Conservation (phyloP, 305 asterid genomes). For the Fraxinus xanthoxyloides region DNA sequence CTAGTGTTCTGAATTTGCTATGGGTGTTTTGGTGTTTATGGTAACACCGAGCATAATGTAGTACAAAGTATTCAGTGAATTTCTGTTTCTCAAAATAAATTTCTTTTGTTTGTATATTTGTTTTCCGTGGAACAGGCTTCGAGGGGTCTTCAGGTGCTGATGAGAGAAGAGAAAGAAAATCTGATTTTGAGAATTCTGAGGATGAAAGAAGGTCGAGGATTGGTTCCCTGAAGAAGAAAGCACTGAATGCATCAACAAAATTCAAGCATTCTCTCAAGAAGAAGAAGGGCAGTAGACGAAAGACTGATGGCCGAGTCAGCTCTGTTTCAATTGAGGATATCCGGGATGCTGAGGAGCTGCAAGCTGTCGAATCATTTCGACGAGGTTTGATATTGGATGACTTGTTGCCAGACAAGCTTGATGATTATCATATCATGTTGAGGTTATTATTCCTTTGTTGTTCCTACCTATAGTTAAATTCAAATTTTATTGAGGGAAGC, state of each 20-base stretch:
- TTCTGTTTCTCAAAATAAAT: background rate
- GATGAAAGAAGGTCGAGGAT: conserved; percentile 92
- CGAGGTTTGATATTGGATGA: conserved; percentile 86
- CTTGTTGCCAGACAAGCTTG: conserved; percentile 72
- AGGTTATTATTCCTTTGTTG: conserved; percentile 44
- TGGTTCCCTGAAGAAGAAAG: conserved; percentile 89
- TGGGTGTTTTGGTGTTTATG: background rate
- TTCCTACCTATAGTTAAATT: conserved; percentile 16
- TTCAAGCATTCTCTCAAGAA: conserved; percentile 97
- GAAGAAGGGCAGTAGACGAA: conserved; percentile 75
- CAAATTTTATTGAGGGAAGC: conserved; percentile 11
- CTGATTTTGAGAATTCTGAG: conserved; percentile 94
- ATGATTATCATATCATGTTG: conserved; percentile 90
- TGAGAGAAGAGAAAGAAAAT: conserved; percentile 86
- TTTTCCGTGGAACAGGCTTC: conserved; percentile 53
- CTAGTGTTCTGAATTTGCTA: background rate
- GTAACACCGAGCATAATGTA: background rate
- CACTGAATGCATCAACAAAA: conserved; percentile 83
- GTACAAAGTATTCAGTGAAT: background rate
- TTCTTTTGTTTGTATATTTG: conserved; percentile 1
- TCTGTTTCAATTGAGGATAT: conserved; percentile 93
- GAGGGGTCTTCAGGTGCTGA: conserved; percentile 91
- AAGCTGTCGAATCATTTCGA: conserved; percentile 83
- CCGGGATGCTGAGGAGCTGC: conserved; percentile 87
- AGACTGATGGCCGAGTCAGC: conserved; percentile 81